These are phyloP conservation scores for Kodamaea fukazawae DNA, from an alignment of 805 yeast species.

Conservation along the genomic window DNA sequence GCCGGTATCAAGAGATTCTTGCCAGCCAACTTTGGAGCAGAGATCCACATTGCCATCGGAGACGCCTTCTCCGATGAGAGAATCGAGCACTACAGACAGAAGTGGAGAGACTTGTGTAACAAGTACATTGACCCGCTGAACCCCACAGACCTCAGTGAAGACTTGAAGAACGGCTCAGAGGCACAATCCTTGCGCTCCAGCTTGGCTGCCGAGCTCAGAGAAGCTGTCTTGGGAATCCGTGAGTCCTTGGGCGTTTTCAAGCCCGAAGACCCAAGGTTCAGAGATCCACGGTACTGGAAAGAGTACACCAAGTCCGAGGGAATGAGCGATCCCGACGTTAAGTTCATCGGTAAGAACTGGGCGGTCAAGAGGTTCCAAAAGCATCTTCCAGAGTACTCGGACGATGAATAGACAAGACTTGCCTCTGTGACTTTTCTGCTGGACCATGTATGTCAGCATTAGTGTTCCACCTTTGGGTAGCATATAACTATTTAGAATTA, in stretches of 20 bases:
- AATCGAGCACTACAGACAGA: conserved; percentile 58
- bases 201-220: conserved; percentile 67
- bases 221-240: conserved; percentile 51
- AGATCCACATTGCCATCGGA: conserved; percentile 69
- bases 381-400: conserved; percentile 35
- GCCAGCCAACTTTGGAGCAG: conserved; percentile 65
- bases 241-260: conserved; percentile 42
- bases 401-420: conserved; percentile 7
- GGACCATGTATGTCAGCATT: no score
- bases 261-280: conserved; percentile 68
- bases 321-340: conserved; percentile 59
- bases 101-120: conserved; percentile 66
- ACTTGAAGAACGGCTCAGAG: conserved; percentile 58
- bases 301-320: conserved; percentile 65
- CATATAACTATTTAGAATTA: background rate
- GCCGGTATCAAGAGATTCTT: conserved; percentile 54
- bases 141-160: conserved; percentile 59
- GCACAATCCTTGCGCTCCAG: conserved; percentile 67
- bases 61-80: conserved; percentile 59
- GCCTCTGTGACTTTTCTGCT: no score
- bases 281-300: conserved; percentile 72
- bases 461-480: background rate
- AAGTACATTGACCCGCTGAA: conserved; percentile 49
- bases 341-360: conserved; percentile 80
- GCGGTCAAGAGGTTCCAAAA: conserved; percentile 70